phyloP scores from a whole-genome alignment of 2,329 filamentous ascomycete genomes.

The Pseudonectria buxi region DNA sequence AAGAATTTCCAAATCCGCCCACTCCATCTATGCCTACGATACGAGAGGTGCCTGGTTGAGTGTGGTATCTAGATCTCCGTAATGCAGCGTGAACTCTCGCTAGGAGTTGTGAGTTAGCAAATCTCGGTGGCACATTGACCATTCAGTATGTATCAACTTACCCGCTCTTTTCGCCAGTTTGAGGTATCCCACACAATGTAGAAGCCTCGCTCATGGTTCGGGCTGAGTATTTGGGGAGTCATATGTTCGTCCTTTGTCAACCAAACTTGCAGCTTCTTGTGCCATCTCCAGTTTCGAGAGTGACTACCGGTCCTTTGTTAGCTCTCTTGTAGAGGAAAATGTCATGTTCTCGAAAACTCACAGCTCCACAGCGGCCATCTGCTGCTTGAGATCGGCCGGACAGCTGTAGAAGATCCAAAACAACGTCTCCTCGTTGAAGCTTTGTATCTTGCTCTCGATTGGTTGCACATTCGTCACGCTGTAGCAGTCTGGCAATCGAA shows the following conservation, averaged over 20 bases:
- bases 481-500: constrained; percentile 58
- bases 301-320: constrained; percentile 37
- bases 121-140: constrained; percentile 10
- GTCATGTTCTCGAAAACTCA: constrained; percentile 28
- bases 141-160: constrained; percentile 31
- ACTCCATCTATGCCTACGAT: constrained; percentile 14
- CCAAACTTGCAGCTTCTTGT: constrained; percentile 61
- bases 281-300: constrained; percentile 61
- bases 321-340: neutral
- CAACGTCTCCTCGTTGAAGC: constrained; percentile 62
- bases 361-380: constrained; percentile 57
- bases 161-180: constrained; percentile 57
- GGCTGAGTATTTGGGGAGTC: constrained; percentile 53
- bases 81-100: constrained; percentile 56
- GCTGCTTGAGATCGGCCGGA: constrained; percentile 55
- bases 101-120: constrained; percentile 21
- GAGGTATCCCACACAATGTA: constrained; percentile 60
- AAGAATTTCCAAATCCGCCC: constrained; percentile 7
- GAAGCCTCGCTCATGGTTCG: constrained; percentile 56
- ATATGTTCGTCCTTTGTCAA: constrained; percentile 62
- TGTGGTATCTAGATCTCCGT: constrained; percentile 53
- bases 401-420: constrained; percentile 67
- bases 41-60: constrained; percentile 26
- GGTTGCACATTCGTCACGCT: constrained; percentile 59
- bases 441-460: constrained; percentile 58